Conservation (phyloP, 2,329 filamentous ascomycete species). For the Paraphaeosphaeria sporulosa region DNA sequence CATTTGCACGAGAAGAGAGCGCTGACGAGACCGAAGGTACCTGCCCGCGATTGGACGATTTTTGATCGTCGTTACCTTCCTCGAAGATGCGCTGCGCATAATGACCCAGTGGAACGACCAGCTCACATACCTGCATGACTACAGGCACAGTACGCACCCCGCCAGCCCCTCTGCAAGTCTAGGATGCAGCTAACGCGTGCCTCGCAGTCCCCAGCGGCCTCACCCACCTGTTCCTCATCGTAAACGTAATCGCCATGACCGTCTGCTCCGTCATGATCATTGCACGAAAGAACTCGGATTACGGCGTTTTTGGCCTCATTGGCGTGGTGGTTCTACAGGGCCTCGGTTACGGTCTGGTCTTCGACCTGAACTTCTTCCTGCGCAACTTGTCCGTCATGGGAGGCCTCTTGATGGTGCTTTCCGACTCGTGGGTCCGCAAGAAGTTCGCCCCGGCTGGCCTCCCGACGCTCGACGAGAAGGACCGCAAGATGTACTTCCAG, state of each 20-base stretch:
- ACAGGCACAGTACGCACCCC: constrained; percentile 77
- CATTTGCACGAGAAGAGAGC: constrained; percentile 9
- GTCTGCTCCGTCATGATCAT: constrained; percentile 86
- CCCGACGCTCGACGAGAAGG: constrained; percentile 95
- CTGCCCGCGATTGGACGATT: constrained; percentile 95
- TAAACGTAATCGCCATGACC: constrained; percentile 89
- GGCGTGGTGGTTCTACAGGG: constrained; percentile 92
- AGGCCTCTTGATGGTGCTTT: constrained; percentile 95
- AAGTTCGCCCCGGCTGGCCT: constrained; percentile 94
- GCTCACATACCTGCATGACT: constrained; percentile 89
- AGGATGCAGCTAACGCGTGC: constrained; percentile 13
- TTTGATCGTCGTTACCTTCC: constrained; percentile 96
- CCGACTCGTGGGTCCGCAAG: constrained; percentile 98
- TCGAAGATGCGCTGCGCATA: constrained; percentile 95
- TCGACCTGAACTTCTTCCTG: constrained; percentile 99
- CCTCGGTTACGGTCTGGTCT: constrained; percentile 95
- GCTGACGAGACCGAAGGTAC: constrained; percentile 63
- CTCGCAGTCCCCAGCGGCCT: constrained; percentile 80
- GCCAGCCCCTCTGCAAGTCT: neutral
- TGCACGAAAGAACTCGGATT: constrained; percentile 88
- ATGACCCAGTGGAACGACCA: constrained; percentile 98
- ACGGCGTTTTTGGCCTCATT: constrained; percentile 89
- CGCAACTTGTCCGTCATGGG: constrained; percentile 98
- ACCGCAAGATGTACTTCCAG: constrained; percentile 99
- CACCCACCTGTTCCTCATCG: constrained; percentile 90